These are phyloP conservation scores for Rhodotorula graminis DNA, from an alignment of 768 basidiomycete genomes.

Conservation along the genomic window DNA sequence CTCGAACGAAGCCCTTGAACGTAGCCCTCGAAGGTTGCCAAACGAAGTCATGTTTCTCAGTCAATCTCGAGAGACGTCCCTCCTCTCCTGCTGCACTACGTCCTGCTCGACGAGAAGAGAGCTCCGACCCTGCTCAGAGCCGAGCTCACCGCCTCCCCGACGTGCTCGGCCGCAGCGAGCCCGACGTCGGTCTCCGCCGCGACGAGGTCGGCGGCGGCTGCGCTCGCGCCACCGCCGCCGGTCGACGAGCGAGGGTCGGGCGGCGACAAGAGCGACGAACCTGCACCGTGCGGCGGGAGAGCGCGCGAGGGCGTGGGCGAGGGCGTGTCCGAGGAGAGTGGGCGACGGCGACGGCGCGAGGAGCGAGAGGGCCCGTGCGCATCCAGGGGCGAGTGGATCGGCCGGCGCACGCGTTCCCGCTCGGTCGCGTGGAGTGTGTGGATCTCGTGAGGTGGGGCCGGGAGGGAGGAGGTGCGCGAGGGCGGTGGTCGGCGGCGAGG, in stretches of 20 bases:
- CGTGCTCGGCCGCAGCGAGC: background rate
- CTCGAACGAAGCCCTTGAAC: too few species aligned
- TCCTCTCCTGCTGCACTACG: background rate
- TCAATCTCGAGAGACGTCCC: background rate
- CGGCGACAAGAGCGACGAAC: background rate
- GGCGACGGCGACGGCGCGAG: background rate
- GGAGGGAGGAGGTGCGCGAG: background rate
- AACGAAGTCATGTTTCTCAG: too few species aligned
- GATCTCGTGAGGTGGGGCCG: background rate
- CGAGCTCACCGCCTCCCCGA: slow-evolving; percentile 1
- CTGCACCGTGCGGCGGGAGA: slow-evolving; percentile 1
- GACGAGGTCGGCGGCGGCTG: background rate
- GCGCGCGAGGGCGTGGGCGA: background rate
- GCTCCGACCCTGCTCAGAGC: background rate
- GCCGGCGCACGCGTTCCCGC: too few species aligned
- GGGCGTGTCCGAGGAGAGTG: background rate
- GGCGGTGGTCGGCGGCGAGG: background rate
- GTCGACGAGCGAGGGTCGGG: background rate
- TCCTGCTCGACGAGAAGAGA: background rate
- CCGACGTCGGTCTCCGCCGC: background rate
- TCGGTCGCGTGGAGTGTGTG: too few species aligned
- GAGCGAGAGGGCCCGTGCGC: background rate
- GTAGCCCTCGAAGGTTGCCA: too few species aligned
- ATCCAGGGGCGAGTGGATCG: background rate
- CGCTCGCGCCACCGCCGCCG: too few species aligned